These are phyloP conservation scores for Thalassiosira livingstoniorum DNA, from an alignment of 352 stramenopile genomes.

Conservation along the genomic window DNA sequence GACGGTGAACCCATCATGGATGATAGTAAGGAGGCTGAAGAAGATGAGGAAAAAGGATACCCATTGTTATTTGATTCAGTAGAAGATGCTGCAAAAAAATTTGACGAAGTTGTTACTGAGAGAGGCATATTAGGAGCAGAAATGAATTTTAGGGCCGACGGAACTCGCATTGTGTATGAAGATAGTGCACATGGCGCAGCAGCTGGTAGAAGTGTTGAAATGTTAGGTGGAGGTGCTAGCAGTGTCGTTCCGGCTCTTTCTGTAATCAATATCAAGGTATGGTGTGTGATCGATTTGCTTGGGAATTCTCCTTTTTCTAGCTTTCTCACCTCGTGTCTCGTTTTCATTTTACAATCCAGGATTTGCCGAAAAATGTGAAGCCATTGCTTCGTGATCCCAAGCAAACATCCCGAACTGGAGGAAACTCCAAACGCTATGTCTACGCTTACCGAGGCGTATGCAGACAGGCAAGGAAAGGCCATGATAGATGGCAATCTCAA, in stretches of 20 bases:
- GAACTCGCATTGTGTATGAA: slow-evolving; percentile 69
- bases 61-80: slow-evolving; percentile 70
- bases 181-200: slow-evolving; percentile 43
- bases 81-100: slow-evolving; percentile 73
- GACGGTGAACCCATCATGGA: slow-evolving; percentile 48
- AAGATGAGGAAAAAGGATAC: slow-evolving; percentile 34
- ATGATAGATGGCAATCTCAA: slow-evolving; percentile 86
- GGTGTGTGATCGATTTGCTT: not conserved
- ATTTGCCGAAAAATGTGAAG: slow-evolving; percentile 80
- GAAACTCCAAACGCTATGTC: slow-evolving; percentile 84
- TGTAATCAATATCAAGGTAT: slow-evolving; percentile 82
- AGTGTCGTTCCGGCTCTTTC: slow-evolving; percentile 75
- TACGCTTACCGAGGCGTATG: slow-evolving; percentile 86
- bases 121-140: slow-evolving; percentile 51
- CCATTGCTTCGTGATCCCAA: slow-evolving; percentile 82
- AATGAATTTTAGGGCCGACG: slow-evolving; percentile 77
- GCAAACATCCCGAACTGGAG: slow-evolving; percentile 79
- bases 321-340: slow-evolving; percentile 4
- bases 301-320: not conserved
- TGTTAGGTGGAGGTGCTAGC: slow-evolving; percentile 6
- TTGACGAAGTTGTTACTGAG: slow-evolving; percentile 69
- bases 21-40: slow-evolving; percentile 14
- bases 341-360: slow-evolving; percentile 28
- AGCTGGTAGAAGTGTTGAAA: not conserved
- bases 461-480: slow-evolving; percentile 82